phyloP scores from a whole-genome alignment of 441 rosid species.

The Populus hybrid region DNA sequence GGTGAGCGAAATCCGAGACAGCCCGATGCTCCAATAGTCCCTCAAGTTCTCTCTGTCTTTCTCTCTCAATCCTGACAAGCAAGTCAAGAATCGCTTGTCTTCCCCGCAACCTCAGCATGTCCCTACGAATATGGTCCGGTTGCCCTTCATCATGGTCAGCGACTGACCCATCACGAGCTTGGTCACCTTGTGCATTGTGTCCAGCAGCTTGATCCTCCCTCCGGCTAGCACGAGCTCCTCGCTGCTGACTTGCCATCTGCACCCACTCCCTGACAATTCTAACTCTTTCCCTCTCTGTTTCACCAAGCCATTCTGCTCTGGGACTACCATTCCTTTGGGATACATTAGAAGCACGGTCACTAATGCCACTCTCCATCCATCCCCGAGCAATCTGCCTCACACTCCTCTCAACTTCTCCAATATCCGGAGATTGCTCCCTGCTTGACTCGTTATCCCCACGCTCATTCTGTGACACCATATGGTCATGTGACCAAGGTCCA shows the following conservation, averaged over 20 bases:
- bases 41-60: constrained; percentile 86
- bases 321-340: constrained; percentile 56
- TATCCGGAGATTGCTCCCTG: constrained; percentile 93
- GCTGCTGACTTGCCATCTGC: constrained; percentile 84
- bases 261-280: constrained; percentile 92
- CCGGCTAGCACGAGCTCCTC: constrained; percentile 56
- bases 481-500: too few relatives aligned
- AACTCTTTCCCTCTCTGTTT: constrained; percentile 95
- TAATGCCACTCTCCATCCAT: constrained; percentile 85
- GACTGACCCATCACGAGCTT: constrained; percentile 49
- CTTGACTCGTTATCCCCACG: constrained; percentile 1
- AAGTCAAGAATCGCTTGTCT: constrained; percentile 86
- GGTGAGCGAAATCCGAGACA: constrained; percentile 94
- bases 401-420: constrained; percentile 86
- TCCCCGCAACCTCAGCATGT: constrained; percentile 81
- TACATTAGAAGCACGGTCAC: constrained; percentile 58
- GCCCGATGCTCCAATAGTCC: constrained; percentile 88
- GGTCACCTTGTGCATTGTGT: constrained; percentile 47
- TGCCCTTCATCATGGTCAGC: constrained; percentile 66
- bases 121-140: constrained; percentile 65
- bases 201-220: constrained; percentile 57
- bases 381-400: constrained; percentile 91
- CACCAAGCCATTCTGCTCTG: constrained; percentile 92
- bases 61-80: constrained; percentile 83
- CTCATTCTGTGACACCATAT: too few relatives aligned